Evolutionary conservation across 331 rosid species (phyloP).

Genomic region (Saraca asoca): DNA sequence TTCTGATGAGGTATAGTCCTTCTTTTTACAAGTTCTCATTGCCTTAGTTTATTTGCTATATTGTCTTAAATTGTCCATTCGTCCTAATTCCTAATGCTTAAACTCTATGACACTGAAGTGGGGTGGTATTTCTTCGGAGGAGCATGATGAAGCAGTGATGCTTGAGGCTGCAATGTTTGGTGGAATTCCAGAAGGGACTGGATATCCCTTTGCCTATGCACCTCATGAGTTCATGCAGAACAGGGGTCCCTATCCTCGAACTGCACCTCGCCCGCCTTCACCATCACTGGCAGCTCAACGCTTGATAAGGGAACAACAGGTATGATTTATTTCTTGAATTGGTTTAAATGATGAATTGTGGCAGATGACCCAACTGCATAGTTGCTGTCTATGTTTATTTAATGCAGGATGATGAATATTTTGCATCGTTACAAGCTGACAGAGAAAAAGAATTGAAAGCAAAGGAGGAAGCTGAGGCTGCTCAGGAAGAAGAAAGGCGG

Average conservation of each 20-base stretch:
- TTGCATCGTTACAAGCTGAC: constrained; percentile 87
- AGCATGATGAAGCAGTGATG: constrained; percentile 95
- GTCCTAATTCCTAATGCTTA: constrained; percentile 24
- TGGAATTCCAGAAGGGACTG: constrained; percentile 79
- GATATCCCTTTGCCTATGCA: constrained; percentile 64
- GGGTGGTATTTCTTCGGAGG: constrained; percentile 94
- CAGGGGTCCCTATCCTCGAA: constrained; percentile 45
- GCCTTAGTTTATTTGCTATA: constrained; percentile 2
- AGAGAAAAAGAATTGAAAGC: constrained; percentile 83
- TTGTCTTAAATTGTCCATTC: constrained; percentile 20
- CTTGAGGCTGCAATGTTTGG: constrained; percentile 98
- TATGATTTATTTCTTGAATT: constrained; percentile 36
- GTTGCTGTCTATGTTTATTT: constrained; percentile 18
- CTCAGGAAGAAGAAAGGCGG: constrained; percentile 70
- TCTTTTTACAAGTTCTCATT: constrained; percentile 21
- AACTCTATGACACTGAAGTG: constrained; percentile 55
- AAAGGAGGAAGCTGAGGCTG: constrained; percentile 70
- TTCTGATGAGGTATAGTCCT: constrained; percentile 67
- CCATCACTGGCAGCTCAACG: constrained; percentile 85
- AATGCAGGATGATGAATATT: constrained; percentile 89
- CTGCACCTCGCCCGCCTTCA: constrained; percentile 79
- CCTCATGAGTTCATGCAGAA: constrained; percentile 65
- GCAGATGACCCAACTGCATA: constrained; percentile 28
- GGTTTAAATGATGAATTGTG: constrained; percentile 11
- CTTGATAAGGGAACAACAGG: constrained; percentile 97